Conservation (phyloP, 192 early-diverging fungal species). For the Helicostylum pulchrum region DNA sequence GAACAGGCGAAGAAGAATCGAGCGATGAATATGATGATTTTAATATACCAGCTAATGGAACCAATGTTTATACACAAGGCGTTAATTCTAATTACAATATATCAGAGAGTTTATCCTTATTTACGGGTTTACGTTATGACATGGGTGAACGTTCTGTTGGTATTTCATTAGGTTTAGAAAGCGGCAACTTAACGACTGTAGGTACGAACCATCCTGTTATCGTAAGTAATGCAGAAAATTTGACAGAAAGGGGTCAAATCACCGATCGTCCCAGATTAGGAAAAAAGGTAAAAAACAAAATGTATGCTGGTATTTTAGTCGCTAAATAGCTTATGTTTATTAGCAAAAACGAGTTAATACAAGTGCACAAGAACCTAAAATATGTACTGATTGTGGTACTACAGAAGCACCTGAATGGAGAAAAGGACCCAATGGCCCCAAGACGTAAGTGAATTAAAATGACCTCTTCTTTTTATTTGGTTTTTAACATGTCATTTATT, state of each 20-base stretch:
- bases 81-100: slow-evolving; percentile 19
- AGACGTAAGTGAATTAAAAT: slow-evolving; percentile 36
- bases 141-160: slow-evolving; percentile 23
- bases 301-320: not conserved
- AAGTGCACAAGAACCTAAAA: not conserved
- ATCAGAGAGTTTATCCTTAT: slow-evolving; percentile 20
- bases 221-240: slow-evolving; percentile 2
- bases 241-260: not conserved
- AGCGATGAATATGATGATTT: slow-evolving; percentile 7
- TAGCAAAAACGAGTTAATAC: slow-evolving; percentile 9
- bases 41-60: slow-evolving; percentile 15
- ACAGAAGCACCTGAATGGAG: slow-evolving; percentile 54
- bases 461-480: not conserved
- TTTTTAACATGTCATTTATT: not conserved
- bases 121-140: slow-evolving; percentile 31
- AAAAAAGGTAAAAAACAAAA: slow-evolving; percentile 17
- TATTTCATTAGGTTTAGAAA: slow-evolving; percentile 23
- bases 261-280: slow-evolving; percentile 10
- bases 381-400: slow-evolving; percentile 43
- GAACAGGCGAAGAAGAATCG: not conserved
- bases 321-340: not conserved
- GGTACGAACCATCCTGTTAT: not conserved
- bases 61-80: slow-evolving; percentile 28
- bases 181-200: slow-evolving; percentile 18
- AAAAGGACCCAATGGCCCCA: slow-evolving; percentile 52